These are phyloP conservation scores for Globisporangium viniferum DNA, from an alignment of 352 stramenopile species.

Conservation along the genomic window DNA sequence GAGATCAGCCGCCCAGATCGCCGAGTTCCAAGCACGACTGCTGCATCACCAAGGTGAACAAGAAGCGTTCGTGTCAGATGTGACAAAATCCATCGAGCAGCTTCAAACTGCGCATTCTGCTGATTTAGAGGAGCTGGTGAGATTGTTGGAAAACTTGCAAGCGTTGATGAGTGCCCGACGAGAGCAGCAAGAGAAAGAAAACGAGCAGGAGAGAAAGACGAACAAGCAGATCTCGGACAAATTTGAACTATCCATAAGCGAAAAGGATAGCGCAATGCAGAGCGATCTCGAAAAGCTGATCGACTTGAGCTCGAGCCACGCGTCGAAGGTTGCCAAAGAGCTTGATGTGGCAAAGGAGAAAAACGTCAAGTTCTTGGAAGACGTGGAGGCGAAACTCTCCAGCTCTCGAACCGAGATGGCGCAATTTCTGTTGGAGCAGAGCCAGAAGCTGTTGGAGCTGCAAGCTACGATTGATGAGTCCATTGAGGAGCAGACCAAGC, in stretches of 20 bases:
- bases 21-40: slow-evolving; percentile 42
- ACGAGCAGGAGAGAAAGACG: slow-evolving; percentile 12
- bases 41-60: slow-evolving; percentile 52
- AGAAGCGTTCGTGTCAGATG: slow-evolving; percentile 36
- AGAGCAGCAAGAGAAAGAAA: slow-evolving; percentile 23
- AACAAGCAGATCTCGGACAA: slow-evolving; percentile 23
- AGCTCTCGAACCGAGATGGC: slow-evolving; percentile 30
- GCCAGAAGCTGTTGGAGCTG: slow-evolving; percentile 41
- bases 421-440: slow-evolving; percentile 41
- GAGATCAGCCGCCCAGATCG: slow-evolving; percentile 40
- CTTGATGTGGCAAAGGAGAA: slow-evolving; percentile 27
- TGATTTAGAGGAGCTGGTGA: slow-evolving; percentile 39
- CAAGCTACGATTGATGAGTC: slow-evolving; percentile 44
- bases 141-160: slow-evolving; percentile 30
- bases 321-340: slow-evolving; percentile 26
- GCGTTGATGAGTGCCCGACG: slow-evolving; percentile 18
- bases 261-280: slow-evolving; percentile 30
- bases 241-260: slow-evolving; percentile 21
- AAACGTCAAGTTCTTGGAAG: slow-evolving; percentile 30
- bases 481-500: slow-evolving; percentile 39
- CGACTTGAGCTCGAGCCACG: slow-evolving; percentile 30
- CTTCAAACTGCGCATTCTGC: slow-evolving; percentile 41
- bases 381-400: slow-evolving; percentile 25
- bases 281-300: slow-evolving; percentile 31
- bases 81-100: slow-evolving; percentile 41